A percentile compares a stretch with the other conserved stretches of the same genome.
Conservation (phyloP, 805 yeast genomes). For the Saturnispora zaruensis region DNA sequence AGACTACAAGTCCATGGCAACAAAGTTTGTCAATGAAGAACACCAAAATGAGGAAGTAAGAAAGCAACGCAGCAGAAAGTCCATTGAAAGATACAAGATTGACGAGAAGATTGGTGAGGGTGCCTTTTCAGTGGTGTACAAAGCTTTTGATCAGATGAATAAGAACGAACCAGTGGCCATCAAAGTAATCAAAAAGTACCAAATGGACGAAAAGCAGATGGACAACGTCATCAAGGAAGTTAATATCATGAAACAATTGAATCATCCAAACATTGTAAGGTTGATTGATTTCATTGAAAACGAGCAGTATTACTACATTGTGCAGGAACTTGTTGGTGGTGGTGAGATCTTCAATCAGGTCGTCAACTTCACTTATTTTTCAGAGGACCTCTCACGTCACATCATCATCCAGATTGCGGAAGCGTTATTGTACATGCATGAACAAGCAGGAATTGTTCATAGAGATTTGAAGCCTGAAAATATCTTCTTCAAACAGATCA, state of each 20-base stretch:
- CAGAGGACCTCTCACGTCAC: constrained; percentile 65
- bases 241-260: constrained; percentile 58
- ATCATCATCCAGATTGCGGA: constrained; percentile 63
- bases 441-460: constrained; percentile 69
- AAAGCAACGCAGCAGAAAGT: constrained; percentile 17
- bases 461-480: constrained; percentile 81
- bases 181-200: constrained; percentile 59
- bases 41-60: constrained; percentile 17
- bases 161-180: constrained; percentile 41
- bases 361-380: constrained; percentile 66
- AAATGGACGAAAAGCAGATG: constrained; percentile 52
- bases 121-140: constrained; percentile 49
- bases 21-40: constrained; percentile 28
- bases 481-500: constrained; percentile 55
- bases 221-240: constrained; percentile 76
- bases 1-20: constrained; percentile 27
- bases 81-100: constrained; percentile 33
- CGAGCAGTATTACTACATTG: constrained; percentile 51
- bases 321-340: constrained; percentile 67
- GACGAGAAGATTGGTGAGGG: constrained; percentile 50
- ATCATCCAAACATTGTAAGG: constrained; percentile 55
- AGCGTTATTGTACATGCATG: constrained; percentile 63
- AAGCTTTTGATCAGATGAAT: constrained; percentile 32
- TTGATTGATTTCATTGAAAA: constrained; percentile 62
- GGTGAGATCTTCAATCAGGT: constrained; percentile 79